A percentile compares a stretch with the other conserved stretches of the same genome.
Conservation (phyloP, 1,284 basidiomycete genomes). For the Trichosporon sp. region DNA sequence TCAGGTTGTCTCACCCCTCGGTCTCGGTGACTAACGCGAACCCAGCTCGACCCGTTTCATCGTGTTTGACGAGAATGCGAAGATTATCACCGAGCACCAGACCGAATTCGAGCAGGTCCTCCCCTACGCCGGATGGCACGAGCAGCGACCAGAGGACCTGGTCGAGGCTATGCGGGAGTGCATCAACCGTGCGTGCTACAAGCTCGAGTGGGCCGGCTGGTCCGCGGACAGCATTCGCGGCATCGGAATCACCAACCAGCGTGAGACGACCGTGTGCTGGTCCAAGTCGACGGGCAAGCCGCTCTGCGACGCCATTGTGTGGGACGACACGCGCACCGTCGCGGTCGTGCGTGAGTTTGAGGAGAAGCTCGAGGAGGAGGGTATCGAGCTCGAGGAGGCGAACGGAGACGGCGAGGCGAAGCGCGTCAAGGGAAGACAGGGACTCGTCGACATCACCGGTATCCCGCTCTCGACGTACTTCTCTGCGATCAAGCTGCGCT, state of each 20-base stretch:
- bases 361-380: slow-evolving; percentile 65
- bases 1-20: not conserved
- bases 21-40: not conserved
- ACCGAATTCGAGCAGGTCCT: slow-evolving; percentile 89
- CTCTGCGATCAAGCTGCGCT: slow-evolving; percentile 89
- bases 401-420: slow-evolving; percentile 13
- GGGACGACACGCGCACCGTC: slow-evolving; percentile 91
- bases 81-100: slow-evolving; percentile 82
- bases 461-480: slow-evolving; percentile 94
- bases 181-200: slow-evolving; percentile 67
- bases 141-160: slow-evolving; percentile 85
- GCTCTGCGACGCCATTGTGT: slow-evolving; percentile 85
- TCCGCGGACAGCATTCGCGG: slow-evolving; percentile 81
- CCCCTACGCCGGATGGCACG: slow-evolving; percentile 90
- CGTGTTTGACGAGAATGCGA: slow-evolving; percentile 81
- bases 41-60: slow-evolving; percentile 87
- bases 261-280: slow-evolving; percentile 95
- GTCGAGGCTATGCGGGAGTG: slow-evolving; percentile 71
- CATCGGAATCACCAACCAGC: slow-evolving; percentile 97
- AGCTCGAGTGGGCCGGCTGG: slow-evolving; percentile 66
- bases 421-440: slow-evolving; percentile 58
- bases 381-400: slow-evolving; percentile 60
- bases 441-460: slow-evolving; percentile 56
- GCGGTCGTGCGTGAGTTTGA: slow-evolving; percentile 73
- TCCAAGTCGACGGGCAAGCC: slow-evolving; percentile 82